Evolutionary conservation across 2,329 filamentous ascomycete species (phyloP).

Genomic region (Aureobasidium sp.): DNA sequence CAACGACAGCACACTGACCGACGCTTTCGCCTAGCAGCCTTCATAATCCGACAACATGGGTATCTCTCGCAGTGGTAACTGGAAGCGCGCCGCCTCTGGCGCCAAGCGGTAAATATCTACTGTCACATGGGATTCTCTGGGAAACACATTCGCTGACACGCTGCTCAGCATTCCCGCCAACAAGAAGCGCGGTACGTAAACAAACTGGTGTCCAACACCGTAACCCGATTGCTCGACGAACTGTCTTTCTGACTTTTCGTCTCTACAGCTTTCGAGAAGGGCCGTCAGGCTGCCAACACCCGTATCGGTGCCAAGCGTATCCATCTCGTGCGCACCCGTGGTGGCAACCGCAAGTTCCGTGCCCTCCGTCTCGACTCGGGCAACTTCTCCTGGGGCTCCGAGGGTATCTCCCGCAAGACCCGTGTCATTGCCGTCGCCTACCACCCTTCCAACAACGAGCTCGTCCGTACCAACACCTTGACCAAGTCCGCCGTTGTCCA

Average conservation of each 20-base stretch:
- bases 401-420: conserved; percentile 97
- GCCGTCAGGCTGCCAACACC: conserved; percentile 98
- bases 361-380: conserved; percentile 96
- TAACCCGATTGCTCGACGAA: conserved; percentile 52
- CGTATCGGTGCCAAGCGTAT: conserved; percentile 96
- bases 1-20: background rate
- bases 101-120: conserved; percentile 53
- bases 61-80: conserved; percentile 99
- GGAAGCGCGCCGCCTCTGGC: conserved; percentile 99
- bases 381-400: conserved; percentile 99
- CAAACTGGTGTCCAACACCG: conserved; percentile 12
- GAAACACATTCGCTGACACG: background rate
- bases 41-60: conserved; percentile 48
- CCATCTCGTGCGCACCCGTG: conserved; percentile 92
- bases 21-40: conserved; percentile 24
- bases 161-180: conserved; percentile 40
- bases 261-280: conserved; percentile 96
- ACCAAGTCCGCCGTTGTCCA: conserved; percentile 98
- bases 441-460: conserved; percentile 99
- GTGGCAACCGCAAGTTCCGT: conserved; percentile 99
- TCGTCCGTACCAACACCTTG: conserved; percentile 99
- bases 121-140: background rate
- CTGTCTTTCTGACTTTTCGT: conserved; percentile 46
- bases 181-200: conserved; percentile 48
- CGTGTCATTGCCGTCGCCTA: conserved; percentile 97